phyloP scores from a whole-genome alignment of 352 stramenopile species.

The Phytophthora sp. region DNA sequence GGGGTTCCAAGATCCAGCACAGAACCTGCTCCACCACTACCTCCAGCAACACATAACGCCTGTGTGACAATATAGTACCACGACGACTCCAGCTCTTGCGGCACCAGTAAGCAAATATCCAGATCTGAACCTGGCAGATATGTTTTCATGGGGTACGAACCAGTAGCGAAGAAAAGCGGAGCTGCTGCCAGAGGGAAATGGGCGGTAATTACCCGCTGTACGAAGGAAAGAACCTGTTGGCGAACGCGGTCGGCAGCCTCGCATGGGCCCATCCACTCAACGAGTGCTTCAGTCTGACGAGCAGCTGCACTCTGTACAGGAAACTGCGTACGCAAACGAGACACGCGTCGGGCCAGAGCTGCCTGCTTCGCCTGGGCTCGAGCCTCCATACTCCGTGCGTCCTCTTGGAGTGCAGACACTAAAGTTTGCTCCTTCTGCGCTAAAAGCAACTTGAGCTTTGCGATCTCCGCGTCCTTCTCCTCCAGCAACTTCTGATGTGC shows the following conservation, averaged over 20 bases:
- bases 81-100: slow-evolving; percentile 77
- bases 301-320: slow-evolving; percentile 39
- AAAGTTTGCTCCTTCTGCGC: slow-evolving; percentile 31
- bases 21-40: slow-evolving; percentile 36
- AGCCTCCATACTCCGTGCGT: slow-evolving; percentile 8
- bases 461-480: slow-evolving; percentile 76
- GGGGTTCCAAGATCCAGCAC: slow-evolving; percentile 35
- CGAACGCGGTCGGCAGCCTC: slow-evolving; percentile 68
- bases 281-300: slow-evolving; percentile 47
- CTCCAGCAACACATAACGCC: slow-evolving; percentile 76
- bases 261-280: slow-evolving; percentile 74
- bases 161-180: slow-evolving; percentile 73
- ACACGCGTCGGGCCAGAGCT: slow-evolving; percentile 26
- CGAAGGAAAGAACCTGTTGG: slow-evolving; percentile 67
- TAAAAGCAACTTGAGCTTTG: slow-evolving; percentile 46
- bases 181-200: slow-evolving; percentile 54
- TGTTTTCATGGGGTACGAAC: slow-evolving; percentile 91
- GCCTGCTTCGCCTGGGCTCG: slow-evolving; percentile 26
- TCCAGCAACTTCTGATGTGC: slow-evolving; percentile 66
- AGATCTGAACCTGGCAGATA: slow-evolving; percentile 90
- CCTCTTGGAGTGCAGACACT: slow-evolving; percentile 10
- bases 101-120: slow-evolving; percentile 84
- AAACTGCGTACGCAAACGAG: slow-evolving; percentile 46
- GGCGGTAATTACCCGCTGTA: slow-evolving; percentile 64
- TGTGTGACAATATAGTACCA: slow-evolving; percentile 90